Base-by-base conservation (phyloP, 441 rosid species). In the Jatropha podagrica region DNA sequence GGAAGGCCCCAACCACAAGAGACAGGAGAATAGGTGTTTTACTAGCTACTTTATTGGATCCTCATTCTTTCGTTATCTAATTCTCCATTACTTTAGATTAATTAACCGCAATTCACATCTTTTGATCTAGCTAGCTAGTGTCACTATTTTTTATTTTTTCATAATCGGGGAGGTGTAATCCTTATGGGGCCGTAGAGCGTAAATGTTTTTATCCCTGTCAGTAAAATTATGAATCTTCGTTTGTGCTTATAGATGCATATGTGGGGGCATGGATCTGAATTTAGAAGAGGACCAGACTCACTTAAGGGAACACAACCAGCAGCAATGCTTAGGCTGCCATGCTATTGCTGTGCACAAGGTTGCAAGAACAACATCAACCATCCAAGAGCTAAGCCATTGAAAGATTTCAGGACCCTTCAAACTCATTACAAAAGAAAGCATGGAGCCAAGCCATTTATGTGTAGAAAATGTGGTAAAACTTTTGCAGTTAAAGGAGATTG, bases 291-390 rank as follows among this genome's bases (percentile, higher is more conserved):
- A 46, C 88, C 91, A 2, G 91, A 88, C 62, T 88, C 95, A 4
- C 91, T 90, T 0, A 88, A 82, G 78, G 92, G 95, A 59, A 84
- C 91, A 26, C 95, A 90, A 59, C 95, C 95, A 51, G 87, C 91
- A 1, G 95, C 92, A 64, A 88, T 90, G 90, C 79, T 90, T 54
- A 85, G 92, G 83, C 80, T 90, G 13, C 95, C 95, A 14, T 90
- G 95, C 72, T 92, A 92, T 51, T 89, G 95, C 59, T 89, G 86
- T 59, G 90, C 89, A 54, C 89, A 83, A 74, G 92, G 90, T 52
- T 87, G 92, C 84, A 90, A 88, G 85, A 87, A 90, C 88, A 90
- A 90, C 85, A 85, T 90, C 61, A 88, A 90, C 77, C 92, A 90
- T 83, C 95, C 92, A 0, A 78, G 90, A 65, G 92, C 92, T 17